phyloP scores from a whole-genome alignment of 192 early-diverging fungal species.

The Radiomyces spectabilis region DNA sequence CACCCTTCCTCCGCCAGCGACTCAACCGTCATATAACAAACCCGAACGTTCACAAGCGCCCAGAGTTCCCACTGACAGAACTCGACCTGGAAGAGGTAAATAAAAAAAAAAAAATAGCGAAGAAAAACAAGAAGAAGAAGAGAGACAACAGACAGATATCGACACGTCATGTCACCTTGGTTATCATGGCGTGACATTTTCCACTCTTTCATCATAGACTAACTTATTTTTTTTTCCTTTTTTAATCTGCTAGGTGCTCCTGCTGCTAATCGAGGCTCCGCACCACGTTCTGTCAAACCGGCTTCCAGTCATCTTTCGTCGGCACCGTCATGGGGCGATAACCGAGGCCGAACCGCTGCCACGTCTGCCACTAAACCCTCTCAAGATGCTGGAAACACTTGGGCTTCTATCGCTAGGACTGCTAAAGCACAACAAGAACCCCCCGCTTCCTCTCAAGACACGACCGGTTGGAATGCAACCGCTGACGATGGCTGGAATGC shows the following conservation, averaged over 20 bases:
- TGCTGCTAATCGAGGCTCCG: not conserved
- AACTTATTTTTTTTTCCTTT: slow-evolving; percentile 1
- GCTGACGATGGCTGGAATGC: not conserved
- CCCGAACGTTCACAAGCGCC: slow-evolving; percentile 13
- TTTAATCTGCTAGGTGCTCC: not conserved
- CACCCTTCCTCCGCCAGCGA: not conserved
- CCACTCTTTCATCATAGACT: not conserved
- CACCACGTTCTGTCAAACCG: not conserved
- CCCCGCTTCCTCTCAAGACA: not conserved
- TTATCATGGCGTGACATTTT: not conserved
- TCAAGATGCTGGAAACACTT: slow-evolving; percentile 30
- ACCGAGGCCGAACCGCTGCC: not conserved
- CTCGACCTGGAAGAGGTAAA: slow-evolving; percentile 16
- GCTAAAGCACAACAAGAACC: not conserved
- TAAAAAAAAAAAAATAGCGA: not conserved
- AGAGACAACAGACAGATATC: too few relatives aligned
- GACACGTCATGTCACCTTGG: too few relatives aligned
- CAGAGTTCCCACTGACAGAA: slow-evolving; percentile 3
- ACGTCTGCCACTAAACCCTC: too few relatives aligned
- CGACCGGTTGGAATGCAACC: not conserved
- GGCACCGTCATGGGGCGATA: not conserved
- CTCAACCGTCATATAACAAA: slow-evolving; percentile 1
- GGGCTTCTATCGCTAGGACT: slow-evolving; percentile 32
- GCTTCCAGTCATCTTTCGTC: not conserved
- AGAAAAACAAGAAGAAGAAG: too few relatives aligned